Evolutionary conservation across 352 stramenopile genomes (phyloP).

Genomic region (Globisporangium canariense): DNA sequence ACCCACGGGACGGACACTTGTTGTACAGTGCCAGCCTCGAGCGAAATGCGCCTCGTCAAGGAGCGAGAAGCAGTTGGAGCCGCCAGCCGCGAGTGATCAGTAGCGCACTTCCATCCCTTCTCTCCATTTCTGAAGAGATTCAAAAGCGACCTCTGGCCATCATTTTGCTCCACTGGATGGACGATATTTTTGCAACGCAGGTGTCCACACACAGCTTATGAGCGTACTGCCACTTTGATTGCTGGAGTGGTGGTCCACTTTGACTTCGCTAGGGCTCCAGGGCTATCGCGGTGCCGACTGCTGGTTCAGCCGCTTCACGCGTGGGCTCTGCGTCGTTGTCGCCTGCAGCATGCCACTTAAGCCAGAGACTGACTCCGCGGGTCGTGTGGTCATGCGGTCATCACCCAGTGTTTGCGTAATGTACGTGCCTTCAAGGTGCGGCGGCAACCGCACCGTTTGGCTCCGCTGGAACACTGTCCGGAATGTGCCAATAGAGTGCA

Average conservation of each 20-base stretch:
- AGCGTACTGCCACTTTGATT: not conserved
- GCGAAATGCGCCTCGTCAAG: not conserved
- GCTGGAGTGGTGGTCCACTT: not conserved
- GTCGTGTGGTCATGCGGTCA: not conserved
- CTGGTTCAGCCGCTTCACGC: conserved; percentile 2
- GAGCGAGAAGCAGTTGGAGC: not conserved
- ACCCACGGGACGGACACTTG: too few species aligned
- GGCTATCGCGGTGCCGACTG: not conserved
- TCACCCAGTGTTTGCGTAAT: not conserved
- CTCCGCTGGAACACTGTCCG: conserved; percentile 11
- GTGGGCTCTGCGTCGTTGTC: conserved; percentile 3
- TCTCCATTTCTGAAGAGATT: not conserved
- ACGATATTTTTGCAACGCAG: not conserved
- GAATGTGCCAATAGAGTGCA: conserved; percentile 29
- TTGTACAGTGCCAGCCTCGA: not conserved
- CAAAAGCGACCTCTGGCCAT: not conserved
- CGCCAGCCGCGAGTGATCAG: not conserved
- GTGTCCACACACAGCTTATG: not conserved
- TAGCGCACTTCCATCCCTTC: not conserved
- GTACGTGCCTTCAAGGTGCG: conserved; percentile 2
- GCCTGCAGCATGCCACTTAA: not conserved
- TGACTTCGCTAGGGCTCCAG: not conserved
- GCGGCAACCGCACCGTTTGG: not conserved
- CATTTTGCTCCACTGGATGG: not conserved
- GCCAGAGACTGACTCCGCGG: not conserved